These are phyloP conservation scores for Zymoseptoria crescenta DNA, from an alignment of 2,329 filamentous ascomycete species.

Conservation along the genomic window DNA sequence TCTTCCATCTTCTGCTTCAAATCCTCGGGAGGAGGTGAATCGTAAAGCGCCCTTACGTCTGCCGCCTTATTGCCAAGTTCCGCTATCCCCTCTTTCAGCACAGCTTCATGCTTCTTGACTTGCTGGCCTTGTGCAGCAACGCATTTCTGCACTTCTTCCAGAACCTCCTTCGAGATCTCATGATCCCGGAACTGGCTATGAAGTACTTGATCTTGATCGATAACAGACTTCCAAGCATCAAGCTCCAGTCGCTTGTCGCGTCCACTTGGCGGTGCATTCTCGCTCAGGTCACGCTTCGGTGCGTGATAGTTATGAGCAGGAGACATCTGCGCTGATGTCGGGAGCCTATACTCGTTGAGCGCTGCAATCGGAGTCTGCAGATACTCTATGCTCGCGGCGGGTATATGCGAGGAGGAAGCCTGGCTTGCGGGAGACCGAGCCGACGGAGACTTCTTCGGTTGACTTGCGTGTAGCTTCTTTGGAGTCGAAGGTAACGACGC, in stretches of 20 bases:
- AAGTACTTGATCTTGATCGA: neutral
- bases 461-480: neutral
- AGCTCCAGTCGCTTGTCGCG: neutral
- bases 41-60: neutral
- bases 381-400: neutral
- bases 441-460: neutral
- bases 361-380: neutral
- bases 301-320: neutral
- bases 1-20: neutral
- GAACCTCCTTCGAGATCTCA: neutral
- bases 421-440: too few species aligned
- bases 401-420: neutral
- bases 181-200: neutral
- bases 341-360: neutral
- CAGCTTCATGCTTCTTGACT: neutral
- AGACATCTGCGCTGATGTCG: neutral
- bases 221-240: neutral
- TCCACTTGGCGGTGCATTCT: neutral
- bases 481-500: neutral
- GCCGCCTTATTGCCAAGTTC: neutral
- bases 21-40: neutral
- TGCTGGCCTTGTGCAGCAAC: neutral
- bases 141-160: neutral
- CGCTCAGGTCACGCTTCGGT: neutral
- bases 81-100: neutral